Conservation (phyloP, 2,329 filamentous ascomycete genomes). For the Fonsecaea pugnacius region DNA sequence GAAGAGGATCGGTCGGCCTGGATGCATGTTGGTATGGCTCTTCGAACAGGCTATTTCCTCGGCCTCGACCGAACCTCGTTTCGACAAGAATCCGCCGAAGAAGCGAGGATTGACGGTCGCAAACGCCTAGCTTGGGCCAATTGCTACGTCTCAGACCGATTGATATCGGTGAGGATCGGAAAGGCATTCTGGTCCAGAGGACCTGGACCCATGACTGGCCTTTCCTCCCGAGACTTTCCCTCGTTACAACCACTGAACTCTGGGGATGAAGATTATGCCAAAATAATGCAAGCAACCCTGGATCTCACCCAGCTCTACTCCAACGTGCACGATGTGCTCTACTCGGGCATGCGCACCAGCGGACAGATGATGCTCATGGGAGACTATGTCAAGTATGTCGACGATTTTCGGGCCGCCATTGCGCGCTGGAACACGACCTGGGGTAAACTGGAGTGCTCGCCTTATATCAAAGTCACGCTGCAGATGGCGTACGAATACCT, state of each 20-base stretch:
- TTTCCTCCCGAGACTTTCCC: conserved; percentile 70
- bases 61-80: conserved; percentile 72
- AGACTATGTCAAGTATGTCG: conserved; percentile 75
- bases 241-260: conserved; percentile 63
- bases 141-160: conserved; percentile 69
- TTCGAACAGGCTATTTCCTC: conserved; percentile 72
- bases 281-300: conserved; percentile 71
- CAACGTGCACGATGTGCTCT: conserved; percentile 74
- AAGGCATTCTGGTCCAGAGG: conserved; percentile 76
- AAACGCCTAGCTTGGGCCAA: conserved; percentile 71
- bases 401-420: conserved; percentile 71
- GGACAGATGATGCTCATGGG: conserved; percentile 72
- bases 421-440: conserved; percentile 73
- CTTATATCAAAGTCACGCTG: conserved; percentile 68
- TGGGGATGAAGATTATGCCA: conserved; percentile 68
- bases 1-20: conserved; percentile 76
- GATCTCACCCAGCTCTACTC: conserved; percentile 74
- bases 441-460: conserved; percentile 68
- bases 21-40: conserved; percentile 75
- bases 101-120: conserved; percentile 63
- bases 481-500: conserved; percentile 74
- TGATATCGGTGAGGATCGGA: conserved; percentile 72
- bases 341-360: conserved; percentile 71
- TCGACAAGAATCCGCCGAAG: conserved; percentile 62
- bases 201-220: conserved; percentile 67